phyloP scores from a whole-genome alignment of 352 stramenopile species.

The Blastocystis sp. region DNA sequence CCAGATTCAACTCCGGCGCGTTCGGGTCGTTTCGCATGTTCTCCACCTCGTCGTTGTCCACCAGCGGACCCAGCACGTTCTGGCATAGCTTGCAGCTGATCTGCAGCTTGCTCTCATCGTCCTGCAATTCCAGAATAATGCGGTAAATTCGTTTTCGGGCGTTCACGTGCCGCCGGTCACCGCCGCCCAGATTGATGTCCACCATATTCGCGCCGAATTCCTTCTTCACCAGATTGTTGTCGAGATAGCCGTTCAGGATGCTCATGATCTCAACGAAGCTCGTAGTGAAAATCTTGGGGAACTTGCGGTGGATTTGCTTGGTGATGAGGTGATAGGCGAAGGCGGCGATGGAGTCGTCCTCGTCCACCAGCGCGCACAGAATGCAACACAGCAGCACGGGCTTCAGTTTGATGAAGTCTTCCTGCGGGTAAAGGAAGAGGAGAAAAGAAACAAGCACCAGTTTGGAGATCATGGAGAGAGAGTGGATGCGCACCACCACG shows the following conservation, averaged over 20 bases:
- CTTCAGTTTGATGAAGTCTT: conserved; percentile 67
- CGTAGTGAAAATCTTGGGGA: conserved; percentile 55
- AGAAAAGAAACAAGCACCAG: not conserved
- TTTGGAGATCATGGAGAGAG: conserved; percentile 60
- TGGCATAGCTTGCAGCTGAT: conserved; percentile 57
- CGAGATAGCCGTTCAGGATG: conserved; percentile 54
- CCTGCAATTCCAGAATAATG: conserved; percentile 38
- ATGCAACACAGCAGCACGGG: conserved; percentile 43
- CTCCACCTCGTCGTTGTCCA: conserved; percentile 43
- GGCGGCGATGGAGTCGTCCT: conserved; percentile 28
- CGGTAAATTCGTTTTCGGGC: conserved; percentile 49
- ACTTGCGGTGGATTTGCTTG: conserved; percentile 48
- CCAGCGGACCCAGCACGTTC: conserved; percentile 49
- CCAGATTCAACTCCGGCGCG: conserved; percentile 31
- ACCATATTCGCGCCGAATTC: conserved; percentile 40
- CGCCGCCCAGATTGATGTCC: conserved; percentile 51
- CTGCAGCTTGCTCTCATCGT: conserved; percentile 61
- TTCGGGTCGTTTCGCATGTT: conserved; percentile 33
- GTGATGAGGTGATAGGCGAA: conserved; percentile 64
- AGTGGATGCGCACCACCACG: conserved; percentile 53
- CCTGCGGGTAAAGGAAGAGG: not conserved
- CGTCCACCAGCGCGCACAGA: conserved; percentile 11
- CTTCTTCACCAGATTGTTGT: conserved; percentile 49
- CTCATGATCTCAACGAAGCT: conserved; percentile 68
- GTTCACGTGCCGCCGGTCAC: conserved; percentile 50